Base-by-base conservation (phyloP, 2,329 filamentous ascomycete species). In the Trichocomaceae sp. region DNA sequence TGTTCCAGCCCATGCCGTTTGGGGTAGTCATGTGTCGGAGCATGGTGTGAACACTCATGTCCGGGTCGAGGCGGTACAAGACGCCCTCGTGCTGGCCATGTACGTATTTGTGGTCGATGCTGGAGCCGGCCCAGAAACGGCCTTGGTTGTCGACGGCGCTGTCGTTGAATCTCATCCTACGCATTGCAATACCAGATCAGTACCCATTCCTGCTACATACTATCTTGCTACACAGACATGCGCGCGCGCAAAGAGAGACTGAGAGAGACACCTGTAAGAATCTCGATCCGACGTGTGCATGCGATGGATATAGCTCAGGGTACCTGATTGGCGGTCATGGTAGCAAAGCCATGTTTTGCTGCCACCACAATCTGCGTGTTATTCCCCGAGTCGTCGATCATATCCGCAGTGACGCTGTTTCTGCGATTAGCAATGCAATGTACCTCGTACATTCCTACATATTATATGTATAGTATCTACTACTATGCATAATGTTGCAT, bases 1-100 rank as follows among this genome's bases (percentile, higher is more conserved):
- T 77, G 42, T 87, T 90, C 87, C 88, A 96, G 60, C 86, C 86
- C 49, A 91, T 83, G 48, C 87, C 86, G 73, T 95, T 95, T 54
- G 91, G 90, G 62, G 95, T 95, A 33, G 80, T 86, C 62, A 95
- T 79, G 50, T 77, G 75, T 52, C 80, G 75, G 56, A 86, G 77
- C 60, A 87, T 76, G 37, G 80, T 78, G 62, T 82, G 77, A 59
- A 85, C 76, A 26, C 75, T 77, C 48, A 82, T 74, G 64, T 84
- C 79, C 13, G 79, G 76, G 66, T 86, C 80, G 63, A 95, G 85
- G 56, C 86, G 80, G 73, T 87, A 87, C 17, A 96, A 77, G 12
- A 84, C 79, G 49, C 89, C 90, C 86, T 72, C 72, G 51, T 71
- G 59, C 54, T 62, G 64, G 6, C 66, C 63, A 9, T 71, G 80